These are phyloP conservation scores for Gymnopilus junonius DNA, from an alignment of 768 basidiomycete species.

Conservation along the genomic window DNA sequence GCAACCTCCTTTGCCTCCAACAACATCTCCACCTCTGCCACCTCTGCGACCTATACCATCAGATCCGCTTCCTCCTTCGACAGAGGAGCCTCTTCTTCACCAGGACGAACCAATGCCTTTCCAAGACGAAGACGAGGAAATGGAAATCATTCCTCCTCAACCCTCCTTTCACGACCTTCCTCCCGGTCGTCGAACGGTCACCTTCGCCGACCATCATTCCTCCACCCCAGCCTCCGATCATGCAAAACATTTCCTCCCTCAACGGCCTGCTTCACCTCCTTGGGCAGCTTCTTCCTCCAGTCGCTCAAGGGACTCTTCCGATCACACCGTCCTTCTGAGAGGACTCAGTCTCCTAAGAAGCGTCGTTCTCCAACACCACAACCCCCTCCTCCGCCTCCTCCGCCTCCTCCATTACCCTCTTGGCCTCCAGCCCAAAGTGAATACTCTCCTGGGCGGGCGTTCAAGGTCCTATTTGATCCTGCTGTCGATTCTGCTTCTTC, in stretches of 20 bases:
- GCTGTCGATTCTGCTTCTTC: conserved; percentile 44
- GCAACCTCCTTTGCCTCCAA: conserved; percentile 25
- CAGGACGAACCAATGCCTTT: neutral
- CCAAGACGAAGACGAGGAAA: neutral
- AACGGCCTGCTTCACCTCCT: conserved; percentile 8
- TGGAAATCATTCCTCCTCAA: conserved; percentile 8
- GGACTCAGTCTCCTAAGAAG: neutral
- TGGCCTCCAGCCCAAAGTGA: conserved; percentile 65
- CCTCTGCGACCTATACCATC: conserved; percentile 26
- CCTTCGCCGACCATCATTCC: conserved; percentile 21
- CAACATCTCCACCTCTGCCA: conserved; percentile 17
- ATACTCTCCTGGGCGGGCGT: conserved; percentile 48
- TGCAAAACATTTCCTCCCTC: conserved; percentile 27
- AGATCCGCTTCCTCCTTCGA: conserved; percentile 27
- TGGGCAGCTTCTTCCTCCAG: neutral
- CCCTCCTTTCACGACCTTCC: conserved; percentile 22
- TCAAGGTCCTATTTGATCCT: conserved; percentile 70
- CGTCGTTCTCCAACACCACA: conserved; percentile 9
- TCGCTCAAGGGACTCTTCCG: neutral
- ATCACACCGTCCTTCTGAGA: conserved; percentile 35
- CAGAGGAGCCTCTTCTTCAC: neutral
- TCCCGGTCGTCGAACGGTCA: conserved; percentile 21
- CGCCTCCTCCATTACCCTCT: conserved; percentile 40
- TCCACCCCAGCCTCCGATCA: conserved; percentile 40
- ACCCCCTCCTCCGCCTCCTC: conserved; percentile 8